These are phyloP conservation scores for Murraya koenigii DNA, from an alignment of 345 rosid species.

Conservation along the genomic window DNA sequence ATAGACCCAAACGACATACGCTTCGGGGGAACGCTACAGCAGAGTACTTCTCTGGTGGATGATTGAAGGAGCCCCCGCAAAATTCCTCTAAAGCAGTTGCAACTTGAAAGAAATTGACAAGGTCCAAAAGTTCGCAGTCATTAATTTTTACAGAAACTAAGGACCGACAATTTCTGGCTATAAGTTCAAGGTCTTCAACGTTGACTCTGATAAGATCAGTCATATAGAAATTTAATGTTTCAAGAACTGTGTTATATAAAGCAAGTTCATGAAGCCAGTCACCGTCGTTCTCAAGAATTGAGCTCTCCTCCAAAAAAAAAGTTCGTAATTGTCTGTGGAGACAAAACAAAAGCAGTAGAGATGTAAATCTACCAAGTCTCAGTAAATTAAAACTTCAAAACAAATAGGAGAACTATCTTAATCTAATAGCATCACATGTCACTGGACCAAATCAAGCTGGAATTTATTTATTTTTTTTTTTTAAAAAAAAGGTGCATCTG, in stretches of 20 bases:
- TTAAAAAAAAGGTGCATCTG: too few species aligned
- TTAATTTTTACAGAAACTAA: conserved; percentile 74
- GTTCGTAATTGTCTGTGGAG: conserved; percentile 65
- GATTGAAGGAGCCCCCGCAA: conserved; percentile 78
- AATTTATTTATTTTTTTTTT: too few species aligned
- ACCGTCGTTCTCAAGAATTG: conserved; percentile 64
- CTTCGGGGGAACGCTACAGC: conserved; percentile 54
- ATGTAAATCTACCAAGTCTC: conserved; percentile 8
- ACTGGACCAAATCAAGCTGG: not conserved
- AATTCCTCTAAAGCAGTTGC: conserved; percentile 79
- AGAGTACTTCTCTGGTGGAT: conserved; percentile 45
- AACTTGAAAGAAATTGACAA: conserved; percentile 60
- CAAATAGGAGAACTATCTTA: not conserved
- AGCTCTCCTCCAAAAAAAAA: conserved; percentile 82
- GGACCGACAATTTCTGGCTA: conserved; percentile 68
- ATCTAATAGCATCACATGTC: not conserved
- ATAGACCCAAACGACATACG: conserved; percentile 67
- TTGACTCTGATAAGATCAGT: conserved; percentile 54
- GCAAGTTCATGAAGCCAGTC: conserved; percentile 94
- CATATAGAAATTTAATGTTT: conserved; percentile 81
- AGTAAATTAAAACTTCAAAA: not conserved
- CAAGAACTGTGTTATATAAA: conserved; percentile 59
- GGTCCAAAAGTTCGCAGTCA: conserved; percentile 71
- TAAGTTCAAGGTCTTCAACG: conserved; percentile 65
- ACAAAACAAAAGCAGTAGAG: conserved; percentile 11